phyloP scores from a whole-genome alignment of 75 land plant genomes.

The Selaginella tamariscina region DNA sequence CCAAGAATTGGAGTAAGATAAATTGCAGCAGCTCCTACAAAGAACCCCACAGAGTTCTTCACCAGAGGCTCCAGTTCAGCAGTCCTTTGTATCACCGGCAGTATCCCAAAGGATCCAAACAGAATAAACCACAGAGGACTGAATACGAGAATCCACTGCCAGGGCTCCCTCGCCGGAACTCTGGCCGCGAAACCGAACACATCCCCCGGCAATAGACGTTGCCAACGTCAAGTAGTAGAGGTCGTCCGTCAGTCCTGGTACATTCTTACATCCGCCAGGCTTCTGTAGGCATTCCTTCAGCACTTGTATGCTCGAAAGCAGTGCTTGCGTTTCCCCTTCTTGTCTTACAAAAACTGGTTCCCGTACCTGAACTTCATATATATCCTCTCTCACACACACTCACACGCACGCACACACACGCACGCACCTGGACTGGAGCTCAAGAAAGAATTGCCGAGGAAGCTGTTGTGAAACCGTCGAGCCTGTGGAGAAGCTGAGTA shows the following conservation, averaged over 20 bases:
- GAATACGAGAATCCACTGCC: conserved; percentile 20
- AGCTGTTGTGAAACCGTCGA: conserved; percentile 4
- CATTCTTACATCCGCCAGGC: conserved; percentile 19
- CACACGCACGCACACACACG: too few species aligned
- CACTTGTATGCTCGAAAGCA: conserved; percentile 11
- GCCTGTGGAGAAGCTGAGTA: conserved; percentile 19
- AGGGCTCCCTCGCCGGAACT: conserved; percentile 15
- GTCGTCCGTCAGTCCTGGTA: conserved; percentile 21
- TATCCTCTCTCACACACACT: too few species aligned
- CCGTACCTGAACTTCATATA: too few species aligned
- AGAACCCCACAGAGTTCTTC: conserved; percentile 16
- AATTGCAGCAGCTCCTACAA: conserved; percentile 15
- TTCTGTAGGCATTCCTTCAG: conserved; percentile 14
- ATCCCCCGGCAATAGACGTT: conserved; percentile 21
- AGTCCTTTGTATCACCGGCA: conserved; percentile 19
- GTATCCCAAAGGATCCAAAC: conserved; percentile 20
- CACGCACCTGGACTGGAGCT: conserved; percentile 20
- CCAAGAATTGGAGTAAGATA: conserved; percentile 22
- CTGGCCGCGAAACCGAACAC: conserved; percentile 23
- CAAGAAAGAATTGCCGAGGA: conserved; percentile 22
- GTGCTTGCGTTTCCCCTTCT: conserved; percentile 17
- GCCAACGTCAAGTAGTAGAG: conserved; percentile 22
- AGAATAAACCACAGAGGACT: conserved; percentile 22
- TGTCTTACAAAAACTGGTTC: conserved; percentile 21
- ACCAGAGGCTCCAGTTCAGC: conserved; percentile 18